These are phyloP conservation scores for Plasmodium billcollinsi DNA, from an alignment of 169 alveolate genomes.

Conservation along the genomic window DNA sequence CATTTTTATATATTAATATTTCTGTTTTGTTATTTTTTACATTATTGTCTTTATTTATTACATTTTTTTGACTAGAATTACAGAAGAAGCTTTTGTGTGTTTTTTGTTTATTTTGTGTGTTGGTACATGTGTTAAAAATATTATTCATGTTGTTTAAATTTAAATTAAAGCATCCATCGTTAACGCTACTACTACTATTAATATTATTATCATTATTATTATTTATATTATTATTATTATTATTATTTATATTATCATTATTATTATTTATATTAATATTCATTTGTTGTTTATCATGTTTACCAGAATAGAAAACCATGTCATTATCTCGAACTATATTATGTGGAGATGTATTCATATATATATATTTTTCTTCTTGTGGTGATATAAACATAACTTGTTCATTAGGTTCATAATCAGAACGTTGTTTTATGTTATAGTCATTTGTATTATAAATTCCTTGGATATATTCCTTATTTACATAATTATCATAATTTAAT, in stretches of 20 bases:
- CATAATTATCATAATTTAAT: neutral
- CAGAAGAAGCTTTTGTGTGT: constrained; percentile 24
- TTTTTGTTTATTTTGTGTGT: neutral
- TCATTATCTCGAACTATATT: too few species aligned
- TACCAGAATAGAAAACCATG: too few species aligned
- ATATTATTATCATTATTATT: neutral
- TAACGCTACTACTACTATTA: neutral
- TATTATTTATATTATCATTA: neutral
- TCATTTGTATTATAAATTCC: neutral
- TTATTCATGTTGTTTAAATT: neutral
- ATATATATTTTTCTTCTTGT: neutral
- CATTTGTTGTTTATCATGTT: too few species aligned
- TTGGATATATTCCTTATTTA: neutral
- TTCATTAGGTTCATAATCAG: neutral
- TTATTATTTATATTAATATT: too few species aligned
- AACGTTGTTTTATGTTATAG: neutral
- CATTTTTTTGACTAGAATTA: constrained; percentile 15
- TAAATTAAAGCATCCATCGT: neutral
- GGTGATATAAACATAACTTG: neutral
- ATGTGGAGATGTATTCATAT: neutral
- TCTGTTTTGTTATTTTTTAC: constrained; percentile 22
- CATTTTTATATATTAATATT: constrained; percentile 37
- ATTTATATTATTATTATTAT: neutral
- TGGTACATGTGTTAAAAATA: neutral
- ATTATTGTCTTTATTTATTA: neutral